These are phyloP conservation scores for Pleurotus sapidus DNA, from an alignment of 768 basidiomycete species.

Conservation along the genomic window DNA sequence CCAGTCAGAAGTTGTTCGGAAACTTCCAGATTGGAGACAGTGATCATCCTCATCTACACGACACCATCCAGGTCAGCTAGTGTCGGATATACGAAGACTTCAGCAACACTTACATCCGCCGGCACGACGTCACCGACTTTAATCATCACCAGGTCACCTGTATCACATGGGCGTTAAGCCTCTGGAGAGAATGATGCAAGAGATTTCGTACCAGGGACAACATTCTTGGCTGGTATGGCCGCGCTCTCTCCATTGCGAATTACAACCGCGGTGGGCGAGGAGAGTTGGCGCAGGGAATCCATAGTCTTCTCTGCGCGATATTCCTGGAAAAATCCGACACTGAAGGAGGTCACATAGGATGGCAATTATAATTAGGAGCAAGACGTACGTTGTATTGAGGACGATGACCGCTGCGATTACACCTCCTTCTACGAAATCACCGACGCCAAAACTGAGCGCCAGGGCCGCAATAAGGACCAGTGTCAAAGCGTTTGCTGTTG, in stretches of 20 bases:
- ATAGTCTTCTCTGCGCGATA: constrained; percentile 7
- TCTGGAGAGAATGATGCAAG: not conserved
- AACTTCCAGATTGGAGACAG: constrained; percentile 4
- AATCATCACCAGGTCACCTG: constrained; percentile 7
- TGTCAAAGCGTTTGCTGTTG: constrained; percentile 2
- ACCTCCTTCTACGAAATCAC: constrained; percentile 2
- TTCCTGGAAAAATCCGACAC: constrained; percentile 4
- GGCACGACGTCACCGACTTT: constrained; percentile 7
- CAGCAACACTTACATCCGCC: not conserved
- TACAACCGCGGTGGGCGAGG: constrained; percentile 4
- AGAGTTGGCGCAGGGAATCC: constrained; percentile 4
- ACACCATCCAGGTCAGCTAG: no score
- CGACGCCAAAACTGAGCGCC: not conserved
- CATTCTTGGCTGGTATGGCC: constrained; percentile 8
- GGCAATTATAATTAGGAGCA: not conserved
- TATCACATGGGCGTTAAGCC: not conserved
- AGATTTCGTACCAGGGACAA: constrained; percentile 4
- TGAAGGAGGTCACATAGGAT: not conserved
- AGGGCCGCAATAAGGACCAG: constrained; percentile 3
- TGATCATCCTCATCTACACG: constrained; percentile 1
- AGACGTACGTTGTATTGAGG: constrained; percentile 2
- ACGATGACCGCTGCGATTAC: constrained; percentile 4
- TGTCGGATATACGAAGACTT: no score
- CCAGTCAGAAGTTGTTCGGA: constrained; percentile 3
- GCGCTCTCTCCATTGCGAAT: constrained; percentile 8